A percentile compares a stretch with the other conserved stretches of the same genome.
Evolutionary conservation across 768 basidiomycete genomes (phyloP).

Genomic region (Serendipita sp.): DNA sequence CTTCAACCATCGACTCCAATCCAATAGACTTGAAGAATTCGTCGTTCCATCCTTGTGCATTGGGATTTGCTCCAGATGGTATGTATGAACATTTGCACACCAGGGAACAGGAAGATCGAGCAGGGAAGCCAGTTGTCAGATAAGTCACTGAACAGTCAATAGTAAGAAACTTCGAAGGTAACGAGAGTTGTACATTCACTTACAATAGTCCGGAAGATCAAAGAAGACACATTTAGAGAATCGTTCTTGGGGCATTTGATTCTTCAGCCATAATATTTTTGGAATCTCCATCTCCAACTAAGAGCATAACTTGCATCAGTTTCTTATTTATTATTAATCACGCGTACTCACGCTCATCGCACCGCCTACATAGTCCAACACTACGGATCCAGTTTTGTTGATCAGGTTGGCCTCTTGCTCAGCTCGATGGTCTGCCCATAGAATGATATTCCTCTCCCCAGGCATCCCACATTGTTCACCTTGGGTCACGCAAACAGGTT

Average conservation of each 20-base stretch:
- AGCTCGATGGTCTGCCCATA: conserved; percentile 96
- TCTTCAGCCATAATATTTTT: conserved; percentile 93
- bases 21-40: conserved; percentile 81
- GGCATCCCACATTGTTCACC: conserved; percentile 39
- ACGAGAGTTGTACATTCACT: not conserved
- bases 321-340: not conserved
- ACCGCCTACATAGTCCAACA: conserved; percentile 89
- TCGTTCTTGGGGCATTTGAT: conserved; percentile 51
- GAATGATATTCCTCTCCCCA: conserved; percentile 71
- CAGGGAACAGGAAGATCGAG: conserved; percentile 79
- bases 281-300: conserved; percentile 98
- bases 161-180: not conserved
- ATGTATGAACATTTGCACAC: conserved; percentile 94
- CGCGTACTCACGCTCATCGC: conserved; percentile 62
- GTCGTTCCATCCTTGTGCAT: conserved; percentile 65
- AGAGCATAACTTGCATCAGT: not conserved
- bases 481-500: conserved; percentile 58
- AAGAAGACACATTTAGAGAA: conserved; percentile 72
- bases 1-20: conserved; percentile 47
- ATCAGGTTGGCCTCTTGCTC: conserved; percentile 81
- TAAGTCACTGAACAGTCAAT: conserved; percentile 44
- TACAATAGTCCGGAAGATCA: conserved; percentile 78
- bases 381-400: conserved; percentile 67
- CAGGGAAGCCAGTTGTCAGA: conserved; percentile 58
- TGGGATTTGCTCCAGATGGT: conserved; percentile 34